Evolutionary conservation across 2,329 filamentous ascomycete species (phyloP).

Genomic region (Cytospora mali): DNA sequence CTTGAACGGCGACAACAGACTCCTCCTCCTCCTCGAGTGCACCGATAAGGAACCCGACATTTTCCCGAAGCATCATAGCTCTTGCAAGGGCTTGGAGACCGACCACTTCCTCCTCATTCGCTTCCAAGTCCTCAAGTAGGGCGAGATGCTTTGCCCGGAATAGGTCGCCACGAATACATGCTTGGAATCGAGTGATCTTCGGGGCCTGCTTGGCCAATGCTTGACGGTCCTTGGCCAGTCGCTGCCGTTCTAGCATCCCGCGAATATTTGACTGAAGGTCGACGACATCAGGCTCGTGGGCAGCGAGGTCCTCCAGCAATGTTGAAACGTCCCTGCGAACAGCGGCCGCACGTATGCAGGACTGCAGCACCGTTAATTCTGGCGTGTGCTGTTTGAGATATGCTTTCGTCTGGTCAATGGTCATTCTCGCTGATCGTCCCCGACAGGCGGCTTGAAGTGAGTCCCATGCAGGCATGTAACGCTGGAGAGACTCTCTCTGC

Average conservation of each 20-base stretch:
- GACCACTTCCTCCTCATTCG: constrained; percentile 67
- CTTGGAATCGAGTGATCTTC: constrained; percentile 66
- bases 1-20: constrained; percentile 73
- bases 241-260: constrained; percentile 61
- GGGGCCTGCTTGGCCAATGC: constrained; percentile 61
- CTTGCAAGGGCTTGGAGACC: constrained; percentile 75
- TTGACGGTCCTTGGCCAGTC: constrained; percentile 51
- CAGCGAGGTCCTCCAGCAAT: constrained; percentile 51
- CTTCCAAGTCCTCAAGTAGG: constrained; percentile 70
- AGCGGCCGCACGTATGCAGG: constrained; percentile 56
- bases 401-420: constrained; percentile 47
- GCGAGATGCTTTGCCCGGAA: constrained; percentile 62
- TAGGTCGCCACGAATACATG: constrained; percentile 65
- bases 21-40: constrained; percentile 84
- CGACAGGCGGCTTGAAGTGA: constrained; percentile 51
- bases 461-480: constrained; percentile 53
- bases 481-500: constrained; percentile 54
- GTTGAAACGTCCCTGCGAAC: constrained; percentile 54
- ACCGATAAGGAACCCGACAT: constrained; percentile 72
- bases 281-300: constrained; percentile 49
- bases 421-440: constrained; percentile 51
- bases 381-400: constrained; percentile 51
- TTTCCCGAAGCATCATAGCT: constrained; percentile 75
- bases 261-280: constrained; percentile 62
- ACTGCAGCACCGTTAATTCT: constrained; percentile 52